Evolutionary conservation across 108 stramenopile genomes (phyloP).

Genomic region (Parietichytrium sp.): DNA sequence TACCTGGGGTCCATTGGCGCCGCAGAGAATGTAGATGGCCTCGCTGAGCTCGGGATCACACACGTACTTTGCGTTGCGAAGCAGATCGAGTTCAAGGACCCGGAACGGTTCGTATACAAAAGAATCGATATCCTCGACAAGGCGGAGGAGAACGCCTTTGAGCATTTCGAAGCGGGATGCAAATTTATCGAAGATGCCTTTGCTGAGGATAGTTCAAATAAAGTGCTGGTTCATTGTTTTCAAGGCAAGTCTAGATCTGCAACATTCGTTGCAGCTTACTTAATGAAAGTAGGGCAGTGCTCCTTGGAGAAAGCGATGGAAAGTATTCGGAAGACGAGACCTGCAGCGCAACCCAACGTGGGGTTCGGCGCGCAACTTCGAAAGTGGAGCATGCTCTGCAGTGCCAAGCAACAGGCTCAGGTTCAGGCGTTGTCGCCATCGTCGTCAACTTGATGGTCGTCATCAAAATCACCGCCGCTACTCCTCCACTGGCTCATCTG

Average conservation of each 20-base stretch:
- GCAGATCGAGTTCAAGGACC: neutral
- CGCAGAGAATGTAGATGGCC: neutral
- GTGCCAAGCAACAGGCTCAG: no score
- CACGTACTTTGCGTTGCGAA: neutral
- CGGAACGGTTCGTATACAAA: neutral
- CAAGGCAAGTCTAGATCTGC: constrained; percentile 29
- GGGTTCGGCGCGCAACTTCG: constrained; percentile 19
- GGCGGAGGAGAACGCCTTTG: neutral
- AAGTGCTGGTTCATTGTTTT: constrained; percentile 8
- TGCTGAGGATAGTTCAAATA: neutral
- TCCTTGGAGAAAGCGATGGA: constrained; percentile 28
- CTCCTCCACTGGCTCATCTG: neutral
- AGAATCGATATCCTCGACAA: neutral
- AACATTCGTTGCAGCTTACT: neutral
- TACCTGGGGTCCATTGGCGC: constrained; percentile 23
- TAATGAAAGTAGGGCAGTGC: neutral
- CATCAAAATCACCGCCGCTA: neutral
- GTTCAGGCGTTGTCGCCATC: neutral
- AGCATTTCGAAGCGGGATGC: neutral
- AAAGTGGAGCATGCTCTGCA: no score
- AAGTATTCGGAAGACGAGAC: neutral
- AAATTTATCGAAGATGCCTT: neutral
- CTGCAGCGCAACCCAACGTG: neutral
- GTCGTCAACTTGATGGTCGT: neutral
- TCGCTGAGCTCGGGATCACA: neutral